Percentiles rank a stretch among this genome's conserved stretches.
phyloP scores from a whole-genome alignment of 371 early-diverging fungal genomes.

The Smittium mucronatum region DNA sequence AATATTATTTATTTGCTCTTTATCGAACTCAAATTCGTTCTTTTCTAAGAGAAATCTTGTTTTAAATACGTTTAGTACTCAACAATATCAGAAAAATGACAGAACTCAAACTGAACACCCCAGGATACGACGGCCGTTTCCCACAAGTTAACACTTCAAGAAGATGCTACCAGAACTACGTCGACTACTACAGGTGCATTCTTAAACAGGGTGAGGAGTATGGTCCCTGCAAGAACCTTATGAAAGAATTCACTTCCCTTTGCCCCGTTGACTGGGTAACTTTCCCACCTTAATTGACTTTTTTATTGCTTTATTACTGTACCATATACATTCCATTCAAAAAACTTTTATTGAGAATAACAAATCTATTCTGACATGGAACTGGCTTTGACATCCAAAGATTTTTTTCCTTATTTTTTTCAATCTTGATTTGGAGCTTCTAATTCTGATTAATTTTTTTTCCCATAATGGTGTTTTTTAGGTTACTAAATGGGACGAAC shows the following conservation, averaged over 20 bases:
- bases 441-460: no score
- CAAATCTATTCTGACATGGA: background rate
- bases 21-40: no score
- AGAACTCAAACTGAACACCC: constrained; percentile 14
- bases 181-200: constrained; percentile 80
- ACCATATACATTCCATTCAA: background rate
- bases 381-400: background rate
- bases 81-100: background rate
- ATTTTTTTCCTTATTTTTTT: no score
- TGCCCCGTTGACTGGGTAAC: constrained; percentile 83
- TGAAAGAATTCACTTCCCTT: constrained; percentile 53
- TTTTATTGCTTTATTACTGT: background rate
- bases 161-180: constrained; percentile 92
- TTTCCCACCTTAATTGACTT: constrained; percentile 9
- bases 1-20: no score
- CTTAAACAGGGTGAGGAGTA: constrained; percentile 81
- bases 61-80: no score
- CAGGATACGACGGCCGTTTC: constrained; percentile 48
- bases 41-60: no score
- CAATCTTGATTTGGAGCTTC: background rate
- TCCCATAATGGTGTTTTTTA: no score
- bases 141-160: constrained; percentile 94
- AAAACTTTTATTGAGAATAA: background rate
- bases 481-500: background rate
- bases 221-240: constrained; percentile 76